phyloP scores from a whole-genome alignment of 2,329 filamentous ascomycete genomes.

The Claviceps cyperi region DNA sequence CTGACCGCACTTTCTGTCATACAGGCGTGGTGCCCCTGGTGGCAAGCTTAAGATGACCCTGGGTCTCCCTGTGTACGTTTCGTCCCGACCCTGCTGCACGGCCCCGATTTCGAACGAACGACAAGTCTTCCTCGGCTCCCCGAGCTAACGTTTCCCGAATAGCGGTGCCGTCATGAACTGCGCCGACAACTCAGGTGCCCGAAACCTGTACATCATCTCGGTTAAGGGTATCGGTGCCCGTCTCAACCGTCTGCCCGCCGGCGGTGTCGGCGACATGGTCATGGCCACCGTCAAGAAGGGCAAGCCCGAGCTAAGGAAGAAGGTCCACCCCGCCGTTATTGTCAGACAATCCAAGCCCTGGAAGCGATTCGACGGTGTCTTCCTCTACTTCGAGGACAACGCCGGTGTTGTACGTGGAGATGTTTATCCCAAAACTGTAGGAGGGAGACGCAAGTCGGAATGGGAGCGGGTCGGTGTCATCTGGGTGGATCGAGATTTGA shows the following conservation, averaged over 20 bases:
- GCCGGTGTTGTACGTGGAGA: slow-evolving; percentile 75
- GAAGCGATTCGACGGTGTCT: slow-evolving; percentile 96
- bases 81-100: background rate
- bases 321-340: slow-evolving; percentile 99
- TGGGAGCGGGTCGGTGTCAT: background rate
- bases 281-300: slow-evolving; percentile 99
- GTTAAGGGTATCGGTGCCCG: slow-evolving; percentile 97
- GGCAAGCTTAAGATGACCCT: slow-evolving; percentile 99
- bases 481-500: background rate
- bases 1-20: slow-evolving; percentile 2
- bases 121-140: background rate
- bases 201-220: slow-evolving; percentile 99
- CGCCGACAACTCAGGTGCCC: slow-evolving; percentile 97
- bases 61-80: slow-evolving; percentile 94
- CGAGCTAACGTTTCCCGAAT: slow-evolving; percentile 10
- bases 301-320: slow-evolving; percentile 99
- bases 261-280: slow-evolving; percentile 98
- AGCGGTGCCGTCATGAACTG: slow-evolving; percentile 99
- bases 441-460: background rate
- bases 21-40: slow-evolving; percentile 78
- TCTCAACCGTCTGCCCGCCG: slow-evolving; percentile 92
- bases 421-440: background rate
- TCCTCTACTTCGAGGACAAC: slow-evolving; percentile 99
- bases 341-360: slow-evolving; percentile 98
- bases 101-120: slow-evolving; percentile 3